Percentiles rank a stretch among this genome's conserved stretches.
phyloP scores from a whole-genome alignment of 108 stramenopile genomes.

The Nitzschia sp. region DNA sequence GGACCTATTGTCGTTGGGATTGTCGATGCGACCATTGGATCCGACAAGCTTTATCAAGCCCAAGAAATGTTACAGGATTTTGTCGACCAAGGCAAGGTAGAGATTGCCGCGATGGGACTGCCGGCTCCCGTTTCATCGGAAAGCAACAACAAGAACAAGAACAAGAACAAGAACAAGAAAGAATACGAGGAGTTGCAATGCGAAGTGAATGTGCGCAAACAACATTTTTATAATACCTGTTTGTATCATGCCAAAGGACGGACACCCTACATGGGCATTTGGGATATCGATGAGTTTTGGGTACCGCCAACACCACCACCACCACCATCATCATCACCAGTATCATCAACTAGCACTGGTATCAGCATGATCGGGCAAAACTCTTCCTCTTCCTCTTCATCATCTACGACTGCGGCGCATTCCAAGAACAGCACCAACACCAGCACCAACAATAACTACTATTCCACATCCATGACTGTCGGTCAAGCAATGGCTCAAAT shows the following conservation, averaged over 20 bases:
- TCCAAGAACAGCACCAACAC: too few species aligned
- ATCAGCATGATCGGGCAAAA: too few species aligned
- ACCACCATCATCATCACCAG: too few species aligned
- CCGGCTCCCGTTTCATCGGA: not conserved
- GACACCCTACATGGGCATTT: slow-evolving; percentile 24
- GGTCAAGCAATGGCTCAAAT: not conserved
- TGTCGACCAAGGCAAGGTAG: slow-evolving; percentile 12
- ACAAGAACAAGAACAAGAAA: too few species aligned
- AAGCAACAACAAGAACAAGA: too few species aligned
- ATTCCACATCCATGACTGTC: not conserved
- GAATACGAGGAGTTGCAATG: not conserved
- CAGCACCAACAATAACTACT: too few species aligned
- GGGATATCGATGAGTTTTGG: slow-evolving; percentile 43
- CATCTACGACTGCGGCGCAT: too few species aligned
- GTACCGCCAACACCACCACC: too few species aligned
- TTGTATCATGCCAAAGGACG: slow-evolving; percentile 36
- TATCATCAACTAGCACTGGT: too few species aligned
- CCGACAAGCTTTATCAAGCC: not conserved
- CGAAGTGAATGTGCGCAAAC: slow-evolving; percentile 8
- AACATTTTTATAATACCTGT: slow-evolving; percentile 32
- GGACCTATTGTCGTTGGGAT: slow-evolving; percentile 21
- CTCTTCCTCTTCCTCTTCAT: too few species aligned
- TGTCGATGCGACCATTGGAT: not conserved
- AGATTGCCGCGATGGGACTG: not conserved
- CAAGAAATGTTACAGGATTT: slow-evolving; percentile 9